These are phyloP conservation scores for Tolypocladium pustulatum DNA, from an alignment of 2,329 filamentous ascomycete species.

Conservation along the genomic window DNA sequence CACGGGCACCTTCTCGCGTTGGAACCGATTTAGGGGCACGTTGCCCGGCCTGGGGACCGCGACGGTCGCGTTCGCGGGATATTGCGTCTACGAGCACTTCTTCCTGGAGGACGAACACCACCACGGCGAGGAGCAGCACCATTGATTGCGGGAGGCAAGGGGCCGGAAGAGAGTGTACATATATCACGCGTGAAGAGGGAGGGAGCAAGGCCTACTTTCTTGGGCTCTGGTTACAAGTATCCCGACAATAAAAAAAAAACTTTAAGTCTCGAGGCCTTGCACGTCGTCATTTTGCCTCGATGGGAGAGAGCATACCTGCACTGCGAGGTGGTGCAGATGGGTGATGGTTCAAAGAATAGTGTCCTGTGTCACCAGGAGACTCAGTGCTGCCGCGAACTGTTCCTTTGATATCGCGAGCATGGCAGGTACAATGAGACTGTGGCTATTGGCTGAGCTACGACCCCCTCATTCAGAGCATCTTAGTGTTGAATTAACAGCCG, in stretches of 20 bases:
- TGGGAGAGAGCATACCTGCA: background rate
- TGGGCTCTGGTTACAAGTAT: background rate
- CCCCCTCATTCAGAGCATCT: background rate
- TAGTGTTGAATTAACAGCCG: background rate
- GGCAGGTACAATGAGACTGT: background rate
- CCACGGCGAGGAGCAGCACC: constrained; percentile 34
- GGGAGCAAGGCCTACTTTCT: background rate
- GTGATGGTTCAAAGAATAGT: background rate
- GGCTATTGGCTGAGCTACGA: background rate
- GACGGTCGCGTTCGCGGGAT: constrained; percentile 79
- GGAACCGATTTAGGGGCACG: constrained; percentile 75
- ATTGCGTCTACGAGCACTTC: constrained; percentile 82
- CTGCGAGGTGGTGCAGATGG: background rate
- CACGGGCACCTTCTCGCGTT: constrained; percentile 75
- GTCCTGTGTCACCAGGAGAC: background rate
- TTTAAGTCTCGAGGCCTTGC: background rate
- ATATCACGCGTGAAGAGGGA: constrained; percentile 12
- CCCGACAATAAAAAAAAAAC: background rate
- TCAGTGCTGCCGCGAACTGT: background rate
- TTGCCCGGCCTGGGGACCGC: constrained; percentile 92
- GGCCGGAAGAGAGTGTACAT: constrained; percentile 23
- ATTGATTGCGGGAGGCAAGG: constrained; percentile 4
- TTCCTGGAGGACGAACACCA: constrained; percentile 68
- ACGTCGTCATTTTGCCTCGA: background rate
- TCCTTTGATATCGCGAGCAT: too few relatives aligned